Base-by-base conservation (phyloP, 768 basidiomycete species). In the Boletellus ananas region DNA sequence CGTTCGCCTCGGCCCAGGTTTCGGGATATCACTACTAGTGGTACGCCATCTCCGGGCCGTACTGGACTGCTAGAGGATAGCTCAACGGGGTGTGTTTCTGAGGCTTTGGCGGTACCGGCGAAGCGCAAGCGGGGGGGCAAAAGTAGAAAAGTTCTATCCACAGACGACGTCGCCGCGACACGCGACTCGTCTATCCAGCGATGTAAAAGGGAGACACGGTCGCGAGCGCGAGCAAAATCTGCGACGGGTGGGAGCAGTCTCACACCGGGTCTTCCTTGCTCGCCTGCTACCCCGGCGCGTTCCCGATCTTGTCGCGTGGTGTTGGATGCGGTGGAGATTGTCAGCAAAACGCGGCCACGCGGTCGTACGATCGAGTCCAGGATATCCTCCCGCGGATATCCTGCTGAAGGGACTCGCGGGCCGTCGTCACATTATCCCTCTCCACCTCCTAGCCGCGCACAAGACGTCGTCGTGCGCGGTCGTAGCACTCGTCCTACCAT, bases 291-390 rank as follows among this genome's bases (percentile, higher is more conserved):
- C 12, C 11, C 20, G 14, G 34, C 5, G 1, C 20, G 18, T 49
- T 10, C 34, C 14, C 14, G 16, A 14, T 29, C 50, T 35, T 20
- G 27, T 33, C 58, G 63, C 5, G n/a, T 44, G 12, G 41, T 54
- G 4, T 34, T 60, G 36, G 60, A 63, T 1, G 60, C 54, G 0
- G 56, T 56, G 16, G 66, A 61, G 31, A 60, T 63, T 31, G 33
- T 56, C 16, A 34, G 16, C 35, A 43, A 40, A 18, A 38, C 34
- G n/a, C 21, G 11, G 14, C 12, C 23, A 12, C 17, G 5, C 10
- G 11, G 4, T 6, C 31, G 12, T n/a, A 25, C 8, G 25, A 8
- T 25, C 27, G 17, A 12, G 21, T 12, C 13, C 4, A 18, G 20
- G n/a, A 21, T 42, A 1, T n/a, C 14, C 14, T 14, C 9, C 27